Evolutionary conservation across 345 rosid species (phyloP), one percentile per base, ranked within the genome.

Genomic region (Citrus cavaleriei): DNA sequence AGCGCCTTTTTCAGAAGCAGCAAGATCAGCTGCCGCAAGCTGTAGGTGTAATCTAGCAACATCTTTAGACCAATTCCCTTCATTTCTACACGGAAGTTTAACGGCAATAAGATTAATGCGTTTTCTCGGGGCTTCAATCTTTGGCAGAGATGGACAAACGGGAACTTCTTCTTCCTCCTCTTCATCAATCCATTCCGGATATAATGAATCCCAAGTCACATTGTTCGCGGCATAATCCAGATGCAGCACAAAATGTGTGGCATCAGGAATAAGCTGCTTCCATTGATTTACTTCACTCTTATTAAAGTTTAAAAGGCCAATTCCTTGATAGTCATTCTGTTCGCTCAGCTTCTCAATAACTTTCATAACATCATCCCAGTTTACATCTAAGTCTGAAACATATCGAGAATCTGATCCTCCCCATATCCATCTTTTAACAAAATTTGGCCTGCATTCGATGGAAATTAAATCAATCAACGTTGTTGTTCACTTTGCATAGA

Each of bases 171-270:
- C 87, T 61, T 90, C 98, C 83, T 96, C 98, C 78, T 94, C 99
- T 87, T 96, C 99, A 42, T 96, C 99, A 30, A 94, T 94, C 98
- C 99, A 94, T 86, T 96, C 99, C 0, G 97, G 98, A 78, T 90
- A 96, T 24, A 94, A 82, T 4, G 95, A 79, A 80, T 91, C 93
- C 98, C 97, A 94, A 46, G 99, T 93, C 42, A 96, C 64, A 42
- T 90, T 85, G 60, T 82, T 81, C 1, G 72, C 87, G 8, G 92
- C 87, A 79, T 84, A 62, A 37, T 91, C 87, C 7, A 94, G 62
- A 30, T 82, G 76, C 79, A 94, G 84, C 35, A 77, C 85, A 58
- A 77, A 84, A 65, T 81, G 90, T 49, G 79, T 86, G 27, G 83
- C 87, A 76, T 88, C 89, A 10, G 89, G 83, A 49, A 87, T 55